Evolutionary conservation across 225 moss, liverwort and hornwort species (phyloP).

Genomic region (Neckera pumila): DNA sequence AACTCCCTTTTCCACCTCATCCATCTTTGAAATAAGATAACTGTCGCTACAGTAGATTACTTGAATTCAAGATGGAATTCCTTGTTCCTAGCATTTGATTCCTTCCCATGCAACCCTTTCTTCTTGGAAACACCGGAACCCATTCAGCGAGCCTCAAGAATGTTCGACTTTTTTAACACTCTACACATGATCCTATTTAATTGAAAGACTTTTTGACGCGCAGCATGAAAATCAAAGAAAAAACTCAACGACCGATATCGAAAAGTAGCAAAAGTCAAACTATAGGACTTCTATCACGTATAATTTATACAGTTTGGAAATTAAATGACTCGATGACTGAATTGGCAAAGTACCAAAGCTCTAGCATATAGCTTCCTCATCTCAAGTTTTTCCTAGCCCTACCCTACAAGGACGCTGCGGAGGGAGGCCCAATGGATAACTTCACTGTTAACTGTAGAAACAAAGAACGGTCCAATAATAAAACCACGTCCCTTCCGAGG

Average conservation of each 20-base stretch:
- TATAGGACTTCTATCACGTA: not conserved
- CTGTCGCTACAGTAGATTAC: not conserved
- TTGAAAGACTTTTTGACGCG: not conserved
- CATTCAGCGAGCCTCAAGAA: not conserved
- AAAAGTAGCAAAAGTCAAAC: not conserved
- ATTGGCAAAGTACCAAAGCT: not conserved
- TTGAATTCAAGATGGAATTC: not conserved
- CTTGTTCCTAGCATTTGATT: not conserved
- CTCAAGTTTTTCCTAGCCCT: not conserved
- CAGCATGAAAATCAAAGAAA: not conserved
- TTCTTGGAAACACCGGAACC: not conserved
- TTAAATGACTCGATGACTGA: not conserved
- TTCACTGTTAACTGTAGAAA: not conserved
- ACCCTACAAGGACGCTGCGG: not conserved
- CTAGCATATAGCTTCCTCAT: not conserved
- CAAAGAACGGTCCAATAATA: not conserved
- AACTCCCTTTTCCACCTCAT: not conserved
- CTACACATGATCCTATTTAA: not conserved
- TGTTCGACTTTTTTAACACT: not conserved
- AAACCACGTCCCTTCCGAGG: not conserved
- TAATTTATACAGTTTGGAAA: not conserved
- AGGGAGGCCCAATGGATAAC: not conserved
- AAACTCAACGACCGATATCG: not conserved
- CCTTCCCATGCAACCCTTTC: not conserved
- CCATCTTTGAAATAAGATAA: not conserved